Evolutionary conservation across 2,329 filamentous ascomycete species (phyloP).

Genomic region (Periglandula ipomoeae): DNA sequence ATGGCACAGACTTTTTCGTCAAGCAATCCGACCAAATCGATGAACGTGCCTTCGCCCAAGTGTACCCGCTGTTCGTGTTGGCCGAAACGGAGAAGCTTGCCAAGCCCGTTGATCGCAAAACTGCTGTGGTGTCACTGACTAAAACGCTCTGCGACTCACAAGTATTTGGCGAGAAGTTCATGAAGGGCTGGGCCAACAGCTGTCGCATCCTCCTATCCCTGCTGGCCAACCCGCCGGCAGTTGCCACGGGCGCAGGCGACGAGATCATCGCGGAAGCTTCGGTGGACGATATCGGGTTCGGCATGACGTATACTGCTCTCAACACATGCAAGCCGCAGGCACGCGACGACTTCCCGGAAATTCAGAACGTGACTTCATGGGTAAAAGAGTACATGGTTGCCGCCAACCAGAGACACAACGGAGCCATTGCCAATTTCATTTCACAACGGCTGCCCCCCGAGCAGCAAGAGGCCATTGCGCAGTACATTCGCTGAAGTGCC

Average conservation of each 20-base stretch:
- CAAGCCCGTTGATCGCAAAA: slow-evolving; percentile 83
- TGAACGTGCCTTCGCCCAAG: slow-evolving; percentile 65
- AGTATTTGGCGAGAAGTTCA: slow-evolving; percentile 72
- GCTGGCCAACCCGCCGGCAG: slow-evolving; percentile 73
- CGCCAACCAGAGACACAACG: slow-evolving; percentile 64
- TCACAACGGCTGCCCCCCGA: slow-evolving; percentile 59
- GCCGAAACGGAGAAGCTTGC: slow-evolving; percentile 82
- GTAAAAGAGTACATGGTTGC: slow-evolving; percentile 69
- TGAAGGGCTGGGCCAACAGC: slow-evolving; percentile 85
- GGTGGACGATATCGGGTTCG: slow-evolving; percentile 90
- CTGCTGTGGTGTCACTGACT: slow-evolving; percentile 84
- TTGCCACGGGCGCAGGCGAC: slow-evolving; percentile 55
- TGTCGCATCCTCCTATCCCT: slow-evolving; percentile 84
- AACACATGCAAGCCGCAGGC: slow-evolving; percentile 75
- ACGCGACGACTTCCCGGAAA: slow-evolving; percentile 77
- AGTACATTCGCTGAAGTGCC: slow-evolving; percentile 35
- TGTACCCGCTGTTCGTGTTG: slow-evolving; percentile 83
- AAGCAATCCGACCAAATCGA: slow-evolving; percentile 75
- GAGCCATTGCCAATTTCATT: slow-evolving; percentile 63
- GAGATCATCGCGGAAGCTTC: slow-evolving; percentile 80
- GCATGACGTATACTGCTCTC: slow-evolving; percentile 85
- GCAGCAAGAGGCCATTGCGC: slow-evolving; percentile 41
- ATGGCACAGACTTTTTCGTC: slow-evolving; percentile 89
- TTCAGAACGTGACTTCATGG: slow-evolving; percentile 76
- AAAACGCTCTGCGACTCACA: slow-evolving; percentile 83